These are phyloP conservation scores for Solidago caesia DNA, from an alignment of 129 eudicot species.

Conservation along the genomic window DNA sequence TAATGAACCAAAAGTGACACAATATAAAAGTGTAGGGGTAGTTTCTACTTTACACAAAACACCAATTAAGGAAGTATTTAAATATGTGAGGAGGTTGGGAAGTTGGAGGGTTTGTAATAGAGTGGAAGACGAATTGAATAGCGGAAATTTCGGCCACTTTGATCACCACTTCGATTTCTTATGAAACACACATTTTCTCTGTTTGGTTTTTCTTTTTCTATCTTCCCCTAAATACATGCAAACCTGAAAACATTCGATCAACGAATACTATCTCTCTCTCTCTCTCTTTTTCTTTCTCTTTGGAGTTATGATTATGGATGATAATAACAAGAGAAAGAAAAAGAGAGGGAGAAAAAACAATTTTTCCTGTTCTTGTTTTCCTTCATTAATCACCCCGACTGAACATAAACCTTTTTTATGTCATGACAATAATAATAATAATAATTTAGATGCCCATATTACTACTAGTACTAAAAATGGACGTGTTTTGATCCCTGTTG, in stretches of 20 bases:
- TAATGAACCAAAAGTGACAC: not conserved
- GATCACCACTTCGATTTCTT: conserved; percentile 38
- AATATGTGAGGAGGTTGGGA: conserved; percentile 16
- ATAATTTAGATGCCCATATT: conserved; percentile 2
- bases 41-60: too few species aligned
- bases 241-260: conserved; percentile 9
- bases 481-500: conserved; percentile 12
- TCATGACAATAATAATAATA: not conserved
- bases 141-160: conserved; percentile 54
- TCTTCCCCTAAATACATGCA: conserved; percentile 38
- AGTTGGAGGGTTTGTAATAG: conserved; percentile 17
- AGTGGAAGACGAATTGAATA: conserved; percentile 34
- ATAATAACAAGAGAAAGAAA: conserved; percentile 28
- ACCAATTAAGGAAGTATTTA: not conserved
- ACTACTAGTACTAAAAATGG: not conserved
- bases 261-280: conserved; percentile 6
- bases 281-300: conserved; percentile 21
- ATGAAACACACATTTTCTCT: conserved; percentile 6
- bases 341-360: conserved; percentile 40
- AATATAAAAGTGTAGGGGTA: conserved; percentile 3
- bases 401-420: not conserved
- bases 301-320: conserved; percentile 23
- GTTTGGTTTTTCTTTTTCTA: not conserved
- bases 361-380: conserved; percentile 36
- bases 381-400: conserved; percentile 24